Evolutionary conservation across 345 rosid species (phyloP), one percentile per base, ranked within the genome.

Genomic region (Hibiscus mutabilis): DNA sequence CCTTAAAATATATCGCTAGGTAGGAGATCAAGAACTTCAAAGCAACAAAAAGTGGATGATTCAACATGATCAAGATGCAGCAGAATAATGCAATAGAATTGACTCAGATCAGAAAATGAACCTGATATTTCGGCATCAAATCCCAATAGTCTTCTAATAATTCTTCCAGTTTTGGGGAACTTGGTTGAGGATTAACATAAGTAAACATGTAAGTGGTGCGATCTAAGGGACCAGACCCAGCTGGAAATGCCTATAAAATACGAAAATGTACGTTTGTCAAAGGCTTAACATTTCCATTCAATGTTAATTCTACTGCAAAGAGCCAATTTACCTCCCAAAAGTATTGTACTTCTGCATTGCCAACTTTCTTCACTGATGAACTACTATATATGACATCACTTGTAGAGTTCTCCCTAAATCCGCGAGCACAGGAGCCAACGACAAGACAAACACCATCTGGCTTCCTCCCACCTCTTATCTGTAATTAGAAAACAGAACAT

Each of bases 131-230:
- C 2, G 96, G 98, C 97, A 94, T 91, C 79, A 91, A 72, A 44
- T 86, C 83, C 98, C 98, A 94, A 77, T 84, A 94, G 63, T 84
- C 86, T 84, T 94, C 98, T 40, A 94, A 83, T 66, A 94, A 74
- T 71, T 89, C 95, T 82, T 94, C 98, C 69, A 94, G 69, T 77
- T 84, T 80, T 3, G 97, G 98, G 24, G 88, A 86, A 61, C 80
- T 76, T 9, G 93, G 84, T 82, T 87, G 91, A 59, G 98, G 97
- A 81, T 82, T 82, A 66, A 92, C 84, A 72, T 94, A 94, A 46
- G 98, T 87, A 84, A 94, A 91, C 98, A 94, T 94, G 76, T 94
- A 94, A 16, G 95, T 87, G n/a, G 98, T 94, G 29, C 97, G 96
- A 82, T 94, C 97, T 37, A 75, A 44, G 27, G 93, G 91, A 58